These are phyloP conservation scores for Neonothopanus nambi DNA, from an alignment of 1,284 basidiomycete genomes.

Conservation along the genomic window DNA sequence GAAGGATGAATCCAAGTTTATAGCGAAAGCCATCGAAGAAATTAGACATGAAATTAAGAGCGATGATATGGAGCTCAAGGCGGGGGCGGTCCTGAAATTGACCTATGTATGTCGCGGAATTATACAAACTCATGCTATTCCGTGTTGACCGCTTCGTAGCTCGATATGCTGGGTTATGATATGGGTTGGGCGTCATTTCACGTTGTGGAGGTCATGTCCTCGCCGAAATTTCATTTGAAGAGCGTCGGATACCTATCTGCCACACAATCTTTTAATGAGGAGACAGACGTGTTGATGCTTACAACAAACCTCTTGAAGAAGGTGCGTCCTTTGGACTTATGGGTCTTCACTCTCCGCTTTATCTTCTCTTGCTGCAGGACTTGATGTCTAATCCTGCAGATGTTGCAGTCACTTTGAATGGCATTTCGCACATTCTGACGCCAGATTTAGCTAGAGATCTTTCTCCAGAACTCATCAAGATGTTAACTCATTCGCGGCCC, in stretches of 20 bases:
- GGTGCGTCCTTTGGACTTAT: constrained; percentile 46
- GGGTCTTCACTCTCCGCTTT: background rate
- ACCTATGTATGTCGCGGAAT: constrained; percentile 79
- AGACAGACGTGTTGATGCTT: constrained; percentile 96
- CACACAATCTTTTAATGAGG: constrained; percentile 87
- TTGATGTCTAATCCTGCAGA: constrained; percentile 77
- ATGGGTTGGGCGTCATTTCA: constrained; percentile 93
- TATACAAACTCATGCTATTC: too few relatives aligned
- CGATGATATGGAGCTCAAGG: constrained; percentile 97
- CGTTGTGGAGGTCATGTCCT: constrained; percentile 98
- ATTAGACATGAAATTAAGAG: constrained; percentile 89
- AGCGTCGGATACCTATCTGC: constrained; percentile 96
- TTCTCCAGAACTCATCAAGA: constrained; percentile 81
- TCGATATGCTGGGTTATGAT: constrained; percentile 92
- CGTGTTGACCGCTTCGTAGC: constrained; percentile 41
- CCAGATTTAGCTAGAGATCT: constrained; percentile 89
- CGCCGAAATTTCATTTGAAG: constrained; percentile 88
- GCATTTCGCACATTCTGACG: constrained; percentile 87
- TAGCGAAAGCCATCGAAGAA: constrained; percentile 81
- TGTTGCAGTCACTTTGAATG: constrained; percentile 82
- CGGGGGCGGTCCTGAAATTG: constrained; percentile 92
- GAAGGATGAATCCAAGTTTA: constrained; percentile 81
- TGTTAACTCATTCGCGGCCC: constrained; percentile 90
- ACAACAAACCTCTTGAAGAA: constrained; percentile 99
- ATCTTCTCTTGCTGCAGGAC: constrained; percentile 57